Percentiles rank a stretch among this genome's conserved stretches.
Conservation (phyloP, 345 rosid species). For the Eucalyptus caleyi region DNA sequence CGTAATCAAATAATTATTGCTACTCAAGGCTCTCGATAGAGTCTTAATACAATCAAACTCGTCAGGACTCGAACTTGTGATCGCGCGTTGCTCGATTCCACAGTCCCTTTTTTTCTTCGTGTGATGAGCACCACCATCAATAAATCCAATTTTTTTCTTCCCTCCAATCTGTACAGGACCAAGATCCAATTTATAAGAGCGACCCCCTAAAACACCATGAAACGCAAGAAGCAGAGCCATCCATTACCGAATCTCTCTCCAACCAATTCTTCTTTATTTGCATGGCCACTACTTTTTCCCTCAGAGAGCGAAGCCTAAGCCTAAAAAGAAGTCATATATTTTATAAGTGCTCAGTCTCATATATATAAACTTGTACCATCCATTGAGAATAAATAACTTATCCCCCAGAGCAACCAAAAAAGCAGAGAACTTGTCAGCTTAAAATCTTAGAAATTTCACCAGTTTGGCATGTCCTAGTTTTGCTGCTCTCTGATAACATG, state of each 20-base stretch:
- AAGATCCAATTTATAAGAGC: neutral
- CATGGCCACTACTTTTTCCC: neutral
- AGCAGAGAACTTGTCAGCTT: neutral
- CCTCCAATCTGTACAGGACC: neutral
- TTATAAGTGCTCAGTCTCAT: neutral
- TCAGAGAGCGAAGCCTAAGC: neutral
- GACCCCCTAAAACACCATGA: neutral
- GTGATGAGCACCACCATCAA: neutral
- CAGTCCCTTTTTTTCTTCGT: neutral
- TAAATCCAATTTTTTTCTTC: neutral
- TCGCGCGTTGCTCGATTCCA: neutral
- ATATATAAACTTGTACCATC: neutral
- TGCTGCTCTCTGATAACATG: conserved; percentile 15
- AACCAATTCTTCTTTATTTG: neutral
- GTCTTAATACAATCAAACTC: neutral
- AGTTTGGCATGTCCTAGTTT: neutral
- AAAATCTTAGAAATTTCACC: neutral
- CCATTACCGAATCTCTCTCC: neutral
- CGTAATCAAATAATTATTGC: neutral
- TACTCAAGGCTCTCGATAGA: neutral
- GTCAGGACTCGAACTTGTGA: neutral
- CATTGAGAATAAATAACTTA: neutral
- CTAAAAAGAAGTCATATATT: neutral
- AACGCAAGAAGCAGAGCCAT: neutral
- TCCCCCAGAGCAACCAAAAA: neutral